Conservation (phyloP, 2,329 filamentous ascomycete genomes). For the Fusarium keratoplasticum region DNA sequence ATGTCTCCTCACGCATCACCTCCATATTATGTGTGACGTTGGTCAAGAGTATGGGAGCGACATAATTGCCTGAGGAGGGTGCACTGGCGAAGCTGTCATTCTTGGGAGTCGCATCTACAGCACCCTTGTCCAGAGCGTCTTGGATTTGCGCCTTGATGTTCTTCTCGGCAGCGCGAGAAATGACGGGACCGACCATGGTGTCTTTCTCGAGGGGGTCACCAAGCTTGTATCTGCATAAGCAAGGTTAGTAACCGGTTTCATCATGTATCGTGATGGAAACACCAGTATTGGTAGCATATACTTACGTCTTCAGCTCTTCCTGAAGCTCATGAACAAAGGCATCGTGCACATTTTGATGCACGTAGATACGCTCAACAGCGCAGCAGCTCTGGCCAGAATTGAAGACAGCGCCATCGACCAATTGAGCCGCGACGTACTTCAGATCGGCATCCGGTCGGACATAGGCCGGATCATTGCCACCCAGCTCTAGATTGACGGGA, state of each 20-base stretch:
- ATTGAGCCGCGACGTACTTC: slow-evolving; percentile 89
- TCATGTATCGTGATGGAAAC: background rate
- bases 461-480: background rate
- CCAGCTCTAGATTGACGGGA: background rate
- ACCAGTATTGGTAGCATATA: background rate
- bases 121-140: background rate
- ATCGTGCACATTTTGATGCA: slow-evolving; percentile 85
- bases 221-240: background rate
- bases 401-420: slow-evolving; percentile 94
- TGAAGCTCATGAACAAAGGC: slow-evolving; percentile 61
- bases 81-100: background rate
- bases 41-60: background rate
- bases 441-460: slow-evolving; percentile 63
- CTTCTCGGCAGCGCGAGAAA: background rate
- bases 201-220: background rate
- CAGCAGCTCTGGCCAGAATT: slow-evolving; percentile 97
- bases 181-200: background rate
- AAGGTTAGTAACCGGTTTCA: background rate
- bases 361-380: slow-evolving; percentile 89
- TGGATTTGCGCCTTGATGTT: background rate
- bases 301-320: background rate
- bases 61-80: background rate
- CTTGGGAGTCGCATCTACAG: background rate
- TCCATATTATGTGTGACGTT: background rate
- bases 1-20: background rate